Base-by-base conservation (phyloP, 2,329 filamentous ascomycete species). In the Simplicillium aogashimaense region DNA sequence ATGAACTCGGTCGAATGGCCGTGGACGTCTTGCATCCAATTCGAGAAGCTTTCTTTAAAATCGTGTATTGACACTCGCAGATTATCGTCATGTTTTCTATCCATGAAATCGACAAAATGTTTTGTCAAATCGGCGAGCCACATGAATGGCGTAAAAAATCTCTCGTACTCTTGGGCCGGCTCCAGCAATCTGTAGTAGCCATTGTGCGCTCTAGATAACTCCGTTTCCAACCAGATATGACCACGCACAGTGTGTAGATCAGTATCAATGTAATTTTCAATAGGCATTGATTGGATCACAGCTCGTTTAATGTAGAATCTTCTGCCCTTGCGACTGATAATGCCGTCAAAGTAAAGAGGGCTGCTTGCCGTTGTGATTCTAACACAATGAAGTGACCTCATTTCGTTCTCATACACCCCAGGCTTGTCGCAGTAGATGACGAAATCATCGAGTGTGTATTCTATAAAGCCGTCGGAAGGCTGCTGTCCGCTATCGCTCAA, bases 41-140 rank as follows among this genome's bases (percentile, higher is more conserved):
- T 39, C 28, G 60, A 55, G 46, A 92, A 92, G 0, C 64, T 50
- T 0, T 43, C 42, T 8, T 66, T 61, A 46, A 92, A 89, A 38
- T 77, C 60, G 3, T 60, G 40, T 0, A 88, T 62, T 0, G 59
- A 57, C 2, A 83, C 69, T 2, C 51, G 53, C 0, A 48, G 50
- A 0, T 49, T 37, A 11, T 46, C 45, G 8, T 56, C 47, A 3
- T 55, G 48, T 43, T 64, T 57, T 9, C 53, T 37, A 3, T 59
- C 55, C 36, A 83, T 63, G 47, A 73, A 92, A 45, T 88, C 81
- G 1, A 88, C 67, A 17, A 83, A 70, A 49, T 87, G 78, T 52
- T 89, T 90, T 0, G 74, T 69, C 1, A 92, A 62, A 39, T 82
- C 70, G 0, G 77, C 81, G 1, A 89, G 58, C 84, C 84, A 92